Percentiles rank a stretch among this genome's conserved stretches.
Conservation (phyloP, 441 rosid species). For the Mallotus japonicus region DNA sequence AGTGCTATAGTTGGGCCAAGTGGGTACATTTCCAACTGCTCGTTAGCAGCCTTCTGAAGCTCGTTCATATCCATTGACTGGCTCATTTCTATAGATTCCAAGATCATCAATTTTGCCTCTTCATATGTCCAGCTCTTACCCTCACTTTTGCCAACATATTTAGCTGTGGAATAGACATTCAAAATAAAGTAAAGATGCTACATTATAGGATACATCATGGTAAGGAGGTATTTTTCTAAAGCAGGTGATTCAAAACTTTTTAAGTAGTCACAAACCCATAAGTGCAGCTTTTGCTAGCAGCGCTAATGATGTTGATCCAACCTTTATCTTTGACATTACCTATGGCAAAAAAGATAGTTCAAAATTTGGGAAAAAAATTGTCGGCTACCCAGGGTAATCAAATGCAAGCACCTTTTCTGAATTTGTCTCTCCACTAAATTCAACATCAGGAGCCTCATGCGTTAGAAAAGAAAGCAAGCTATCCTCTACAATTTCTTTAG, state of each 20-base stretch:
- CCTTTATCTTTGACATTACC: conserved; percentile 79
- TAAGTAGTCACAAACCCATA: conserved; percentile 60
- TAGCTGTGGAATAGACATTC: conserved; percentile 52
- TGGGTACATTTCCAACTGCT: conserved; percentile 88
- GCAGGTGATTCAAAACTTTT: conserved; percentile 14
- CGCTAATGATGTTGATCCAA: conserved; percentile 82
- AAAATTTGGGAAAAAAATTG: conserved; percentile 19
- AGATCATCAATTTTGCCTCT: conserved; percentile 68
- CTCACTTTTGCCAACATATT: conserved; percentile 91
- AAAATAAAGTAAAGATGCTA: conserved; percentile 16
- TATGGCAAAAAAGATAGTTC: conserved; percentile 30
- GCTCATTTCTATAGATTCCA: conserved; percentile 82
- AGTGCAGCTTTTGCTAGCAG: conserved; percentile 76
- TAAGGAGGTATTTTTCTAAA: conserved; percentile 12
- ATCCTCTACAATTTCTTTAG: conserved; percentile 85
- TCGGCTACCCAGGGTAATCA: conserved; percentile 16
- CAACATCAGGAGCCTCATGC: conserved; percentile 50
- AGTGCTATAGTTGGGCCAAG: conserved; percentile 88
- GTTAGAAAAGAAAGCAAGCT: conserved; percentile 77
- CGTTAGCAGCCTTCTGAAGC: conserved; percentile 65
- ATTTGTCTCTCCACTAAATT: conserved; percentile 44
- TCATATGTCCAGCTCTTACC: conserved; percentile 76
- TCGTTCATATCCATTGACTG: conserved; percentile 58
- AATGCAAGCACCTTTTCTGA: conserved; percentile 56
- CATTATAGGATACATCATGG: conserved; percentile 2